Base-by-base conservation (phyloP, 2,329 filamentous ascomycete species). In the Calonectria pteridis region DNA sequence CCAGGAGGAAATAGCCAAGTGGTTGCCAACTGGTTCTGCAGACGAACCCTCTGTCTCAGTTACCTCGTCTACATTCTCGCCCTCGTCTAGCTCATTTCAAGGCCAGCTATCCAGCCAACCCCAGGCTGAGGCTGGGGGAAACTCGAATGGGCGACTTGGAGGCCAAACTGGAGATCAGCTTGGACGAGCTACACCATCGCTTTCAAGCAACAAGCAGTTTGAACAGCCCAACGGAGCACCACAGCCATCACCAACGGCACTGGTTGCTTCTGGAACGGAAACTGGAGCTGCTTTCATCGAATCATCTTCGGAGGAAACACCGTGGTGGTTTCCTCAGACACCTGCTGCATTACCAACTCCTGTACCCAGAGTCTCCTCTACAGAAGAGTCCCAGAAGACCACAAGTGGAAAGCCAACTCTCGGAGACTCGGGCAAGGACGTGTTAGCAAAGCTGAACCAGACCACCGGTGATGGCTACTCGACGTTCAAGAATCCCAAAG, bases 1-100 rank as follows among this genome's bases (percentile, higher is more conserved):
- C 1, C 77, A 83, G 67, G 70, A 77, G 23, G 78, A 84, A 73
- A 80, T 84, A 20, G 68, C 73, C 28, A 73, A 50, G 23, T 75
- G 83, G 77, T 59, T 84, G 16, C 70, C 77, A 29, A 70, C 73
- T n/a, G 66, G 69, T 26, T 73, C 74, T n/a, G 26, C 49, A n/a
- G 59, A 71, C n/a, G 35, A 40, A 28, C 26, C 23, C 13, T 33
- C 55, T 26, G 26, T 7, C 16, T 18, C 31, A 18, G 23, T 13
- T 2, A 35, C 53, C 2, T 20, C 53, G 23, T 35, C 53, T 26
- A 14, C n/a, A 35, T 23, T 33, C 23, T 28, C 55, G 14, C 58
- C 40, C 37, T 62, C 20, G 33, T 37, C 33, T 6, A 16, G 20
- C 13, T 40, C 68, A 63, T 64, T 72, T 11, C 51, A n/a, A 10